phyloP scores from a whole-genome alignment of 2,329 filamentous ascomycete genomes.

The Metarhizium brunneum region DNA sequence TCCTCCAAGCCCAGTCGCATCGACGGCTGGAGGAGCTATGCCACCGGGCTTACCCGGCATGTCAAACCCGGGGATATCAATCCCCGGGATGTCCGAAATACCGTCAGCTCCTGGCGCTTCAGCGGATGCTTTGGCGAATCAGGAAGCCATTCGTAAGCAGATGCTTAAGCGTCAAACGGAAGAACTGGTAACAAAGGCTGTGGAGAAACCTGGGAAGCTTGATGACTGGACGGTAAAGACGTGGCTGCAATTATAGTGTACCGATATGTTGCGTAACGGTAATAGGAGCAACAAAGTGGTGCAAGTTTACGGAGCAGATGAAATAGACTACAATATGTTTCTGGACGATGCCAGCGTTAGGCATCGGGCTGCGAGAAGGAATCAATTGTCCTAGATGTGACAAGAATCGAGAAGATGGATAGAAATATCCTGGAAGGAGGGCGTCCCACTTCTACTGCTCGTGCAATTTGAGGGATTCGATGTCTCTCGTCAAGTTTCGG shows the following conservation, averaged over 20 bases:
- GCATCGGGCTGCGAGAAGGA: no score
- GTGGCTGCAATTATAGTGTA: conserved; percentile 6
- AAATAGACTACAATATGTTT: no score
- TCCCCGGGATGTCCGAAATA: neutral
- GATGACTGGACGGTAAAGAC: conserved; percentile 10
- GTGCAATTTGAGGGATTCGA: no score
- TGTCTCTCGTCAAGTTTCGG: no score
- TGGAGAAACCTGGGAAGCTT: conserved; percentile 5
- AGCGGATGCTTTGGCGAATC: neutral
- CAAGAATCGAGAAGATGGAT: no score
- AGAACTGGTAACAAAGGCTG: conserved; percentile 8
- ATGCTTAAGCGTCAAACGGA: conserved; percentile 8
- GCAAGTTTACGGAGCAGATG: no score
- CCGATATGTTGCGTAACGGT: neutral
- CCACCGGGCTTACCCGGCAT: neutral
- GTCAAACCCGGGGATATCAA: neutral
- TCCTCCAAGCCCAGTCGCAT: neutral
- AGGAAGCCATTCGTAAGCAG: conserved; percentile 6
- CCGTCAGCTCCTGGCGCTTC: neutral
- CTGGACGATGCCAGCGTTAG: no score
- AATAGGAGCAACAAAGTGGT: neutral
- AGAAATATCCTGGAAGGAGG: no score
- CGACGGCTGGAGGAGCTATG: neutral
- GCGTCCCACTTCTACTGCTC: no score
- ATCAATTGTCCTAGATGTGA: no score